A percentile compares a stretch with the other conserved stretches of the same genome.
phyloP scores from a whole-genome alignment of 1,139 yeast species.

The Nadsonia starkeyi-henricii region DNA sequence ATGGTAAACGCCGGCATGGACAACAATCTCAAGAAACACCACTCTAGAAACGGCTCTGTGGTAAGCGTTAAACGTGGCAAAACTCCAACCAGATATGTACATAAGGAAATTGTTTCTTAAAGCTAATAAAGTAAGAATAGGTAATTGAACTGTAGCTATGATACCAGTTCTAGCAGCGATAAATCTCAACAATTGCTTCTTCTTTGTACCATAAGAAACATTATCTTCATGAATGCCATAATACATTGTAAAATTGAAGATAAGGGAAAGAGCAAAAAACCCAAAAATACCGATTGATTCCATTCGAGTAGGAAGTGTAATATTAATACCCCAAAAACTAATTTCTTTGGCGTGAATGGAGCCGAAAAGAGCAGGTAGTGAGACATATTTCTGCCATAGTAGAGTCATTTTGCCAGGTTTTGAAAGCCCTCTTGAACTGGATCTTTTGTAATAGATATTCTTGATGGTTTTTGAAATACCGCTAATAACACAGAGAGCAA shows the following conservation, averaged over 20 bases:
- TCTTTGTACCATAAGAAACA: constrained; percentile 27
- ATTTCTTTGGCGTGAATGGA: constrained; percentile 18
- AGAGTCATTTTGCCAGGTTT: constrained; percentile 12
- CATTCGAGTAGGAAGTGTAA: constrained; percentile 45
- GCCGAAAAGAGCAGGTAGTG: constrained; percentile 23
- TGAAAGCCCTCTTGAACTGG: constrained; percentile 15
- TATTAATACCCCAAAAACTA: constrained; percentile 15
- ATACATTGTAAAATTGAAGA: constrained; percentile 32
- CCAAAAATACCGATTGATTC: constrained; percentile 39
- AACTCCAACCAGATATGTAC: constrained; percentile 48
- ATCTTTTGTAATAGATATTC: constrained; percentile 15
- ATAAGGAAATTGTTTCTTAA: constrained; percentile 47
- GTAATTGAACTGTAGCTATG: constrained; percentile 42
- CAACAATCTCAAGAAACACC: constrained; percentile 32
- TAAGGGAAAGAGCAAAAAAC: constrained; percentile 33
- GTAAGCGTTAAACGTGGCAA: constrained; percentile 41
- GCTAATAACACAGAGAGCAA: constrained; percentile 18
- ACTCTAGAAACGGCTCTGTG: constrained; percentile 50
- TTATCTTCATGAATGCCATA: constrained; percentile 25
- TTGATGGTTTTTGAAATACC: constrained; percentile 11
- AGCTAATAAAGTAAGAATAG: constrained; percentile 42
- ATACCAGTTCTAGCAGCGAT: constrained; percentile 48
- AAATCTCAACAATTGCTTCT: constrained; percentile 32
- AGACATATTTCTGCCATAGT: constrained; percentile 15
- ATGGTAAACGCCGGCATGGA: constrained; percentile 27